phyloP scores from a whole-genome alignment of 2,329 filamentous ascomycete species.

The Colletotrichum neosansevieriae region DNA sequence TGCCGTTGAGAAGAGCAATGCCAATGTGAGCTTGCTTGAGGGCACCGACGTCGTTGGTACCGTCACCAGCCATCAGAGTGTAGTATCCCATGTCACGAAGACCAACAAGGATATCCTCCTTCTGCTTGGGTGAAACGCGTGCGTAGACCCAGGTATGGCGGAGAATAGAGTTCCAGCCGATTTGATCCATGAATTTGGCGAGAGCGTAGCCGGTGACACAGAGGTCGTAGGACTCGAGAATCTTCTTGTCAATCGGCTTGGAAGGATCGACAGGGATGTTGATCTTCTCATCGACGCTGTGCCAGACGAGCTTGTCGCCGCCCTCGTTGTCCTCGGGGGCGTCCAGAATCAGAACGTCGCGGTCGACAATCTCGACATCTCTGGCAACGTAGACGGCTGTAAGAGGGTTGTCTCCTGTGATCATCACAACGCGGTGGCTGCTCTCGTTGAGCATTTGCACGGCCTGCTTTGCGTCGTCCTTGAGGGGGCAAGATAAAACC shows the following conservation, averaged over 20 bases:
- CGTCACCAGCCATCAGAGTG: conserved; percentile 98
- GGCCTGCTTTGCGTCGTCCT: conserved; percentile 93
- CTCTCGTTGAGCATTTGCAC: conserved; percentile 99
- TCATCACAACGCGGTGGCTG: conserved; percentile 98
- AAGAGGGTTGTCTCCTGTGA: conserved; percentile 96
- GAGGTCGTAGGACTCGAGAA: conserved; percentile 88
- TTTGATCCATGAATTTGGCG: conserved; percentile 85
- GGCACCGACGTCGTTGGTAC: conserved; percentile 97
- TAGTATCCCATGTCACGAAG: conserved; percentile 98
- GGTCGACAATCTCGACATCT: conserved; percentile 97
- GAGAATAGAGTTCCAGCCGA: conserved; percentile 81
- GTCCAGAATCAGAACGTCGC: conserved; percentile 93
- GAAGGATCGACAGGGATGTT: conserved; percentile 88
- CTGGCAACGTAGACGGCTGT: conserved; percentile 96
- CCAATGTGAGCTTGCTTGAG: conserved; percentile 98
- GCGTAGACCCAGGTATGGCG: conserved; percentile 98
- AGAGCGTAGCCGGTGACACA: conserved; percentile 97
- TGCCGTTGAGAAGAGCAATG: conserved; percentile 95
- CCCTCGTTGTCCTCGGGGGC: conserved; percentile 90
- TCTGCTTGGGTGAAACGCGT: conserved; percentile 97
- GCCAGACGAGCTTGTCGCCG: conserved; percentile 89
- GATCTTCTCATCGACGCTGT: conserved; percentile 90
- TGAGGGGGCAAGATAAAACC: conserved; percentile 93
- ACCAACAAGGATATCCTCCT: conserved; percentile 97
- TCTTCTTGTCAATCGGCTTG: conserved; percentile 82